phyloP scores from a whole-genome alignment of 129 eudicot genomes.

The Lactuca saligna region DNA sequence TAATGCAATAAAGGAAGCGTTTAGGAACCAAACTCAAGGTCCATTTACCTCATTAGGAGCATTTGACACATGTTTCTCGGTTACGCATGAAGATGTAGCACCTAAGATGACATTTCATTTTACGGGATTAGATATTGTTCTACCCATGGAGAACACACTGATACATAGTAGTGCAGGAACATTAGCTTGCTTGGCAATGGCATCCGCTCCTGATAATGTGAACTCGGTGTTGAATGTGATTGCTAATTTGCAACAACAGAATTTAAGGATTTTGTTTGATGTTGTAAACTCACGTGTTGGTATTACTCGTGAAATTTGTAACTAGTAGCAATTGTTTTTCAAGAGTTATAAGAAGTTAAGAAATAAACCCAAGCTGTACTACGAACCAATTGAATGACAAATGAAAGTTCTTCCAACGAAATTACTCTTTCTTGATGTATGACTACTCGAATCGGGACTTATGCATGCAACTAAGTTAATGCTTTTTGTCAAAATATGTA shows the following conservation, averaged over 20 bases:
- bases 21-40: conserved; percentile 65
- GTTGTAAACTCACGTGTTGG: conserved; percentile 76
- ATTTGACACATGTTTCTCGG: conserved; percentile 86
- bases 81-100: conserved; percentile 57
- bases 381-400: background rate
- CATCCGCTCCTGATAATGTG: conserved; percentile 67
- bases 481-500: too few relatives aligned
- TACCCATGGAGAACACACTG: conserved; percentile 82
- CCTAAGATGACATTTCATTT: conserved; percentile 62
- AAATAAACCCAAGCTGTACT: conserved; percentile 8
- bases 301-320: conserved; percentile 82
- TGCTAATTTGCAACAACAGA: conserved; percentile 95
- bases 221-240: conserved; percentile 81
- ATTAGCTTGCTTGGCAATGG: conserved; percentile 87
- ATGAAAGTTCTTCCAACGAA: background rate
- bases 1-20: conserved; percentile 56
- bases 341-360: conserved; percentile 3
- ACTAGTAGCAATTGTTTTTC: conserved; percentile 32
- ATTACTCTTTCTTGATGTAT: background rate
- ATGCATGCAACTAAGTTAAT: too few relatives aligned
- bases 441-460: background rate
- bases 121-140: conserved; percentile 54
- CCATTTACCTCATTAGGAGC: conserved; percentile 72
- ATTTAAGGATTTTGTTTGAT: conserved; percentile 80
- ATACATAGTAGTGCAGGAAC: conserved; percentile 83